Base-by-base conservation (phyloP, 176 grass and related monocot species). In the Phyllostachys edulis region DNA sequence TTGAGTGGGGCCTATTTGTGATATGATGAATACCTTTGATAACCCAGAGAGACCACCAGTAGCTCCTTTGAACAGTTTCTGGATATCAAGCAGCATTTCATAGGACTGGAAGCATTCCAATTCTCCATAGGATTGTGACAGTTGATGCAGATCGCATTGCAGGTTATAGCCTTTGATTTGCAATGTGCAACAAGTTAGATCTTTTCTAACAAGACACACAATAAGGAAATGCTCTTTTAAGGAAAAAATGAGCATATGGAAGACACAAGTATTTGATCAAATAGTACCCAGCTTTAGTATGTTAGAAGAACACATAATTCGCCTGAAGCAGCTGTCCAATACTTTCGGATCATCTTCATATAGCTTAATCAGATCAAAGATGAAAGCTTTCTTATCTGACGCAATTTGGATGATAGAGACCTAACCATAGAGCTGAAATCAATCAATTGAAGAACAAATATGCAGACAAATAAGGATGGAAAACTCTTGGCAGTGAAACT, bases 371-470 rank as follows among this genome's bases (percentile, higher is more conserved):
- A 98, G 85, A 92, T 98, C 96, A 85, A 98, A 98, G 65, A 98
- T 98, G 69, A 95, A 98, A 15, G 91, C 96, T 88, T 77, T 82
- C 72, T 91, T 93, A 82, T 98, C 91, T 90, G 96, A 98, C 41
- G 96, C 91, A 57, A 98, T 95, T 92, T 98, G 96, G 76, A 98
- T 93, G 26, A 98, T 98, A 52, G 96, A 91, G 18, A 98, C 96
- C 96, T 98, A 77, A 78, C 23, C 38, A 73, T 34, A 88, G 44
- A 80, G n/a, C 54, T 75, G 23, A 77, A 69, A 79, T 61, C 59
- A 82, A 67, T 36, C 44, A 73, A 47, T 20, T 45, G 44, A 72
- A 82, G 24, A 69, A 40, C 54, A 45, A 40, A 45, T n/a, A 46
- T 69, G 57, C 39, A 72, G 17, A 69, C 17, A 85, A 13, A 38